Evolutionary conservation across 768 basidiomycete species (phyloP), one percentile per base, ranked within the genome.

Genomic region (Calvatia gigantea): DNA sequence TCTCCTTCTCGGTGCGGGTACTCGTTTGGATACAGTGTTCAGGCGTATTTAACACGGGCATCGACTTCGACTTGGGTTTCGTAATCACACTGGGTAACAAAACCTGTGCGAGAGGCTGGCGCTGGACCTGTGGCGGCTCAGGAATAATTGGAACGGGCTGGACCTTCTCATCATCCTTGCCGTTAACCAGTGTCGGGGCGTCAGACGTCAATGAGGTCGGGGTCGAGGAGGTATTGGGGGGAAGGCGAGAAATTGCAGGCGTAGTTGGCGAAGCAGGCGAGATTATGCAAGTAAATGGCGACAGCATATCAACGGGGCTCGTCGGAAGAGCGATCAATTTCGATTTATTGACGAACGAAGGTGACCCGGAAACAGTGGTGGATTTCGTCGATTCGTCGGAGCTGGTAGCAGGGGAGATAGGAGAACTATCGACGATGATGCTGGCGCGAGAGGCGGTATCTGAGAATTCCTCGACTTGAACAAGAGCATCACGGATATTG

Each of bases 11-110:
- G 19, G 29, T 27, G 6, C 43, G 33, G 21, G 42, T 54, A 23
- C 32, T 45, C 6, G 52, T 44, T 27, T 45, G 43, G 29, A 54
- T n/a, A n/a, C 45, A 45, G 43, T 25, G 42, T 19, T 54, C 32
- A 15, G 52, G 43, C 14, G 23, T 11, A 23, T 45, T 44, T n/a
- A 54, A 23, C n/a, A 37, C 12, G 9, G 52, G 43, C 6, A 32
- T 45, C 6, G 32, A 25, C 17, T 45, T 27, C 7, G 39, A 43
- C 12, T 29, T 52, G 19, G 31, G 31, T 45, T 44, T 35, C 21
- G n/a, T 29, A 21, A n/a, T 50, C 5, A 23, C 38, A 8, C 27
- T 45, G 33, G 42, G 28, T n/a, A 33, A n/a, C 2, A 43, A 33
- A 8, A 54, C 31, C 15, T 32, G 41, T 21, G 43, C 32, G 43